Evolutionary conservation across 441 rosid genomes (phyloP).

Genomic region (Aleurites moluccanus): DNA sequence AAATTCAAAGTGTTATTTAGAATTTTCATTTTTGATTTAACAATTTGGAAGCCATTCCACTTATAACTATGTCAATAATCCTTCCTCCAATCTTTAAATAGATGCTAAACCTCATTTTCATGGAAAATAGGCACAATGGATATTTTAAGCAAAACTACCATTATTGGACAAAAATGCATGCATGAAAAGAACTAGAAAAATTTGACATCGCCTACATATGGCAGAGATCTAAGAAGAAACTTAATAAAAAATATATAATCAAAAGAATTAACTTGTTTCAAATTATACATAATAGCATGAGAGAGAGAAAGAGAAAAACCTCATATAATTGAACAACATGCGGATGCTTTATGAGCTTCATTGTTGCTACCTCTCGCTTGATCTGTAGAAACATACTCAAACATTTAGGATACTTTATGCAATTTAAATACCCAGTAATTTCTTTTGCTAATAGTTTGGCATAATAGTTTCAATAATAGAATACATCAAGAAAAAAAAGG

Average conservation of each 20-base stretch:
- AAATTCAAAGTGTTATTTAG: neutral
- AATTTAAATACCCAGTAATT: neutral
- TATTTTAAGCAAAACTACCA: neutral
- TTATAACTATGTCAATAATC: neutral
- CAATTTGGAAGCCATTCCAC: neutral
- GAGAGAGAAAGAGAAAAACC: constrained; percentile 44
- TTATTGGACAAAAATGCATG: neutral
- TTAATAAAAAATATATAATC: neutral
- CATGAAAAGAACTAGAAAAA: constrained; percentile 11
- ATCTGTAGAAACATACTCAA: constrained; percentile 50
- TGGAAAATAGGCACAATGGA: neutral
- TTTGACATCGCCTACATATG: neutral
- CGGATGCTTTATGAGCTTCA: constrained; percentile 95
- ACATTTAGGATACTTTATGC: constrained; percentile 21
- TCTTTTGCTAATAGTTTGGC: neutral
- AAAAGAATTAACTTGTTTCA: neutral
- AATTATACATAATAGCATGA: neutral
- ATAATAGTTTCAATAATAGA: neutral
- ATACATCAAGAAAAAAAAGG: neutral
- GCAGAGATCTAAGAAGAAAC: constrained; percentile 7
- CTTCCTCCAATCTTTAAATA: constrained; percentile 1
- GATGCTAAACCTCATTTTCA: neutral
- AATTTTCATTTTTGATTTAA: neutral
- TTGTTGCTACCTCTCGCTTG: constrained; percentile 79
- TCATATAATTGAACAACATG: constrained; percentile 79